These are phyloP conservation scores for Musa troglodytarum DNA, from an alignment of 176 grass and related monocot genomes.

Conservation along the genomic window DNA sequence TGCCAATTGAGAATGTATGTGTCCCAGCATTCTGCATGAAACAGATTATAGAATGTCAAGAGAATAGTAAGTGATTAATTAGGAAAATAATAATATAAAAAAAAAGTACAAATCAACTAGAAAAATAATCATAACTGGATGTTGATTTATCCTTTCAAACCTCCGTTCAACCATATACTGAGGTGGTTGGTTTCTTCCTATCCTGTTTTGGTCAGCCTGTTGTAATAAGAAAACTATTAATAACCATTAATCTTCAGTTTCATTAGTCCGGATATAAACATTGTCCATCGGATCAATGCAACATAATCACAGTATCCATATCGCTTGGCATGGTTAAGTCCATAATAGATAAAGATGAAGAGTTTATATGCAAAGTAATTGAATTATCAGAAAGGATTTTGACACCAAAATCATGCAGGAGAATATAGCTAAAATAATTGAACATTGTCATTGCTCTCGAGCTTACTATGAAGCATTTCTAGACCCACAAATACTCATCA, in stretches of 20 bases:
- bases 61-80: neutral
- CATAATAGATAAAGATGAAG: too few species aligned
- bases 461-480: too few species aligned
- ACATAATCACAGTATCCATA: neutral
- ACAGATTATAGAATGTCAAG: slow-evolving; percentile 21
- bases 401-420: too few species aligned
- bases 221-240: slow-evolving; percentile 21
- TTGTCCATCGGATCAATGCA: neutral
- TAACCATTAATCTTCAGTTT: slow-evolving; percentile 1
- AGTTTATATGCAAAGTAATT: too few species aligned
- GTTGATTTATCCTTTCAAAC: slow-evolving; percentile 83
- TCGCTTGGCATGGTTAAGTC: too few species aligned
- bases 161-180: slow-evolving; percentile 47
- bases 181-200: slow-evolving; percentile 46
- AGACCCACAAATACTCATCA: too few species aligned
- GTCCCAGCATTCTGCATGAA: slow-evolving; percentile 48
- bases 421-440: too few species aligned
- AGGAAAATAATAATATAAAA: neutral
- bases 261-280: neutral
- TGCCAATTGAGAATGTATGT: slow-evolving; percentile 66
- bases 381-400: too few species aligned
- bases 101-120: slow-evolving; percentile 10
- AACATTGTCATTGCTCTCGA: too few species aligned
- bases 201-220: slow-evolving; percentile 49
- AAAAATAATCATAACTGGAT: slow-evolving; percentile 48